phyloP scores from a whole-genome alignment of 23 red algal species.

The Chondrus crispus region DNA sequence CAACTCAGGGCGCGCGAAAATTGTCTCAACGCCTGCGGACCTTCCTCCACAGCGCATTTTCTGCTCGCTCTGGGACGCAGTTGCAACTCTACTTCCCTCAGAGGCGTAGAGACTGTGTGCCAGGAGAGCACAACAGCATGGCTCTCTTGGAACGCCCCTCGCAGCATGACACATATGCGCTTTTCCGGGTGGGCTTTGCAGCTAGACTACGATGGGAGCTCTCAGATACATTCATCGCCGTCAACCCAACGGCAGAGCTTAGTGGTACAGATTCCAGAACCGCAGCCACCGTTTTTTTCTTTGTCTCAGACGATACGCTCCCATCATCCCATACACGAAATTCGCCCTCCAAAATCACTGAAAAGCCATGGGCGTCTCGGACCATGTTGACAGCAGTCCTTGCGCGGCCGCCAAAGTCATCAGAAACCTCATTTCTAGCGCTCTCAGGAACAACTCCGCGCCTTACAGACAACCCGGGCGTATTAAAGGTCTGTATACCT shows the following conservation, averaged over 20 bases:
- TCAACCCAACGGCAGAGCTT: neutral
- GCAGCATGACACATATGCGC: neutral
- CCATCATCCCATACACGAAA: too few relatives aligned
- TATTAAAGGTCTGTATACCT: conserved; percentile 25
- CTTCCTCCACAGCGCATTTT: too few relatives aligned
- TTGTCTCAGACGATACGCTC: conserved; percentile 14
- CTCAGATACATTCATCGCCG: conserved; percentile 18
- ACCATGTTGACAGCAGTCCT: neutral
- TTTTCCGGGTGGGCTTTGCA: conserved; percentile 32
- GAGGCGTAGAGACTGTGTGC: too few relatives aligned
- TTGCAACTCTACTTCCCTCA: too few relatives aligned
- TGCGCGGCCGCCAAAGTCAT: neutral
- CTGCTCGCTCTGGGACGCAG: too few relatives aligned
- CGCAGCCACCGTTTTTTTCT: neutral
- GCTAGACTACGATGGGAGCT: conserved; percentile 38
- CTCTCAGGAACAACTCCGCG: neutral
- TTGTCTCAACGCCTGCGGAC: too few relatives aligned
- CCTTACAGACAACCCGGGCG: neutral
- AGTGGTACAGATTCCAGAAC: neutral
- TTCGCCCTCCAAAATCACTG: too few relatives aligned
- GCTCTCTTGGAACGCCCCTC: conserved; percentile 51
- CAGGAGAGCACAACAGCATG: too few relatives aligned
- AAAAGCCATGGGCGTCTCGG: too few relatives aligned
- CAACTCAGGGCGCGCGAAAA: too few relatives aligned
- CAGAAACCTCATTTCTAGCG: neutral